phyloP scores from a whole-genome alignment of 2,329 filamentous ascomycete genomes.

The Paraphaeosphaeria minitans region DNA sequence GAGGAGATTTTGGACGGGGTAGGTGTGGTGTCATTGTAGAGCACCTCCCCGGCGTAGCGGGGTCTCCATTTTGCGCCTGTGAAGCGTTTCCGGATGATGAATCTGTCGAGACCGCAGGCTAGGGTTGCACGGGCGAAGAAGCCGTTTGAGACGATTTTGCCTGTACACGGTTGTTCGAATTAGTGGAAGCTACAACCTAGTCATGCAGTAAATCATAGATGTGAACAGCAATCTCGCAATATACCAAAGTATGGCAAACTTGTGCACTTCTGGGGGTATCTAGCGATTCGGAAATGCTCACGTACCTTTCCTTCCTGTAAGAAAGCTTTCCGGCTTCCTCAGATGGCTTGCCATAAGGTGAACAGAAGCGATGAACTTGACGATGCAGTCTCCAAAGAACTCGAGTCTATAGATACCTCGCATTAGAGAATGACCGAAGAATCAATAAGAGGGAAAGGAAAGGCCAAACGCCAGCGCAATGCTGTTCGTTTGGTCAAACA shows the following conservation, averaged over 20 bases:
- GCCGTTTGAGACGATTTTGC: conserved; percentile 73
- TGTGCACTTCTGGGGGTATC: not conserved
- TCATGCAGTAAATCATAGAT: not conserved
- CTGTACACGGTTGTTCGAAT: not conserved
- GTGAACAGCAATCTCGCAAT: not conserved
- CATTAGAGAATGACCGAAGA: not conserved
- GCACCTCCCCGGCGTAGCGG: conserved; percentile 58
- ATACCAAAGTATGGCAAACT: not conserved
- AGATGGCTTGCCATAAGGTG: conserved; percentile 67
- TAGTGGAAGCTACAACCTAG: not conserved
- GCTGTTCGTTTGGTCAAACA: not conserved
- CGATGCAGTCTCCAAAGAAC: conserved; percentile 81
- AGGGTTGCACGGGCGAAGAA: conserved; percentile 70
- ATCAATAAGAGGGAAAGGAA: not conserved
- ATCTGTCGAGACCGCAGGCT: conserved; percentile 69
- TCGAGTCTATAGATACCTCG: conserved; percentile 60
- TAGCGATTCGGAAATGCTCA: not conserved
- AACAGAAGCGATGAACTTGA: conserved; percentile 75
- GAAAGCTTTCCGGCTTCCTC: conserved; percentile 75
- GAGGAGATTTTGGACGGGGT: conserved; percentile 61
- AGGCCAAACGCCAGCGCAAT: not conserved
- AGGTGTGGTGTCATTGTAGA: conserved; percentile 20
- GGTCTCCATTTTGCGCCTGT: conserved; percentile 75
- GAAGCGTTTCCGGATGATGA: conserved; percentile 72
- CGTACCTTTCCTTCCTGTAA: conserved; percentile 66